phyloP scores from a whole-genome alignment of 2,329 filamentous ascomycete genomes.

The Thelonectria olida region DNA sequence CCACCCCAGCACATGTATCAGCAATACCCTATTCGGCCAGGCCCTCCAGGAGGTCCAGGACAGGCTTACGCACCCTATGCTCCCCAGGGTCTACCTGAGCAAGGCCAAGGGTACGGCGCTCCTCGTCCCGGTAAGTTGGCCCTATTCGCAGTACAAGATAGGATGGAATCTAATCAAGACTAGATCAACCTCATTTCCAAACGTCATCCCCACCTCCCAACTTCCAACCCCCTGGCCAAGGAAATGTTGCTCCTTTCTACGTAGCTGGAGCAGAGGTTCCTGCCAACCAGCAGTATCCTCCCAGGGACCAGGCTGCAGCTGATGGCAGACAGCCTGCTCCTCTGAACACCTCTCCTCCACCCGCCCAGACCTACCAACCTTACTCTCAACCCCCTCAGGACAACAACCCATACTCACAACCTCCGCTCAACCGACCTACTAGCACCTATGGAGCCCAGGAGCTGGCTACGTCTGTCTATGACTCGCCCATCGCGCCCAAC shows the following conservation, averaged over 20 bases:
- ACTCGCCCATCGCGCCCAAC: slow-evolving; percentile 72
- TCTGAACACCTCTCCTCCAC: slow-evolving; percentile 63
- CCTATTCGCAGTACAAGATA: neutral
- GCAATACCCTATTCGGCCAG: slow-evolving; percentile 68
- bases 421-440: slow-evolving; percentile 64
- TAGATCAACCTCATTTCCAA: slow-evolving; percentile 58
- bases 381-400: slow-evolving; percentile 55
- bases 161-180: slow-evolving; percentile 24
- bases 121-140: slow-evolving; percentile 57
- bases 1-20: slow-evolving; percentile 83
- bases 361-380: slow-evolving; percentile 52
- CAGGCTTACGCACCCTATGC: slow-evolving; percentile 58
- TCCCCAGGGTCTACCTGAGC: slow-evolving; percentile 54
- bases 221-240: slow-evolving; percentile 62
- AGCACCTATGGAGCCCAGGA: slow-evolving; percentile 80
- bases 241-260: slow-evolving; percentile 70
- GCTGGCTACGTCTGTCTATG: slow-evolving; percentile 79
- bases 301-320: slow-evolving; percentile 60
- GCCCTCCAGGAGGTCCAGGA: slow-evolving; percentile 53
- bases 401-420: slow-evolving; percentile 55
- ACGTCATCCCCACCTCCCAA: slow-evolving; percentile 61
- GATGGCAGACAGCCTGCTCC: slow-evolving; percentile 59
- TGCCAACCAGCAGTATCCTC: slow-evolving; percentile 60
- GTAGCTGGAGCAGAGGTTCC: slow-evolving; percentile 67
- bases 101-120: slow-evolving; percentile 75